Percentiles rank a stretch among this genome's conserved stretches.
Evolutionary conservation across 2,329 filamentous ascomycete species (phyloP).

Genomic region (Madurella mycetomatis): DNA sequence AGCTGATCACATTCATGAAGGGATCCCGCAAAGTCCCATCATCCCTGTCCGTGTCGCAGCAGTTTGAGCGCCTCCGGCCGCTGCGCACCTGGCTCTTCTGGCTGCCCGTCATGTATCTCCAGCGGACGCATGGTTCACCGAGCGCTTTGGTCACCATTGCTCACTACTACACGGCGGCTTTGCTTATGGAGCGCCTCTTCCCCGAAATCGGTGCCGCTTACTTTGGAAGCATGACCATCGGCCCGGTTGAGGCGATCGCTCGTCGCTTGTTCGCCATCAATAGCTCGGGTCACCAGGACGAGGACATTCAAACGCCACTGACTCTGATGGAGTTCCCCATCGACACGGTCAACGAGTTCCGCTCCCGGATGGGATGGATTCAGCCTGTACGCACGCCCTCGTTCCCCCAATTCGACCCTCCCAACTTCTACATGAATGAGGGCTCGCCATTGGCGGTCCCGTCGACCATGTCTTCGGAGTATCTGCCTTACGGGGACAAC

Average conservation of each 20-base stretch:
- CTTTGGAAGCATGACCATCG: constrained; percentile 73
- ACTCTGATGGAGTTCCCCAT: constrained; percentile 69
- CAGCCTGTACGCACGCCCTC: constrained; percentile 56
- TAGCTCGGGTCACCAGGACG: constrained; percentile 52
- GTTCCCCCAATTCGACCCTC: constrained; percentile 56
- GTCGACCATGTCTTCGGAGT: constrained; percentile 38
- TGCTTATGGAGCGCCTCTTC: constrained; percentile 86
- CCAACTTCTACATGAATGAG: constrained; percentile 49
- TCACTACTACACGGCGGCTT: constrained; percentile 84
- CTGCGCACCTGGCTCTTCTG: constrained; percentile 93
- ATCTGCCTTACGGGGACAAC: constrained; percentile 50
- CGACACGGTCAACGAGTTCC: constrained; percentile 64
- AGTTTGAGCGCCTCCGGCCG: constrained; percentile 85
- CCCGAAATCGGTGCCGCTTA: constrained; percentile 88
- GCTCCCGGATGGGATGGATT: constrained; percentile 63
- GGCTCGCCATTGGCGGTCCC: constrained; percentile 39
- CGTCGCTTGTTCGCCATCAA: constrained; percentile 68
- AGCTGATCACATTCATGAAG: constrained; percentile 69
- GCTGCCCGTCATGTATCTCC: constrained; percentile 80
- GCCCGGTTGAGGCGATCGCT: constrained; percentile 82
- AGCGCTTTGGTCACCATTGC: constrained; percentile 79
- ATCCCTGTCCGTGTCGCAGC: constrained; percentile 68
- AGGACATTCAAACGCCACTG: constrained; percentile 57
- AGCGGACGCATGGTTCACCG: constrained; percentile 69
- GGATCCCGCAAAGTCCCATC: constrained; percentile 67